Evolutionary conservation across 2,329 filamentous ascomycete genomes (phyloP), one percentile per base, ranked within the genome.

Genomic region (Exserohilum rostratum): DNA sequence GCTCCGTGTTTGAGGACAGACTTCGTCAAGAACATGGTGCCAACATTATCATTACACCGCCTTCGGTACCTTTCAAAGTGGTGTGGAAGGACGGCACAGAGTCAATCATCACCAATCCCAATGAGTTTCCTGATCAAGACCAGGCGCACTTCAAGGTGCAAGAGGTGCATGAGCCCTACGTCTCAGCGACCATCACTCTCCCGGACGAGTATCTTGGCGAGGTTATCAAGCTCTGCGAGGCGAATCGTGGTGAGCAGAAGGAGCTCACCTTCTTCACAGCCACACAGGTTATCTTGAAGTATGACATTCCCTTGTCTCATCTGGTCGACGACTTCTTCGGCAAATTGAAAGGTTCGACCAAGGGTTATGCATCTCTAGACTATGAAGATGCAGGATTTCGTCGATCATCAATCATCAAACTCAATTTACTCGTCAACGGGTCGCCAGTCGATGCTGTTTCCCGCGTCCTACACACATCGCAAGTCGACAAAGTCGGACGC

Each of bases 1-100:
- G 95, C 78, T 98, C 93, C n/a, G 95, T 99, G 4, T 99, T 99
- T 67, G 93, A 99, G 76, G 95, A 99, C 75, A 90, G 95, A 1
- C 79, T 99, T 48, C 87, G 91, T 38, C 92, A 97, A 76, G 95
- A 99, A 75, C 93, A 99, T 68, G 95, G 93, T 5, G 90, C 90
- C 2, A 95, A 87, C 68, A 92, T 99, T 71, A 97, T 99, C 76
- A 95, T 99, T 72, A 99, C 95, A 0, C 93, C 96, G 33, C 95
- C 95, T 0, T 93, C 91, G 0, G 95, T 99, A 11, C 93, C 95
- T 3, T 96, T 93, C 67, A 96, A 93, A 73, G 84, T 98, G 6
- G 75, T 90, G 9, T 95, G 88, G 83, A 83, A 80, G 40, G 86
- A 93, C 68, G 92, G 92, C n/a, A 85, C 78, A 2, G 90, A 95